Evolutionary conservation across 1,284 basidiomycete species (phyloP), one percentile per base, ranked within the genome.

Genomic region (Amylostereum areolatum): DNA sequence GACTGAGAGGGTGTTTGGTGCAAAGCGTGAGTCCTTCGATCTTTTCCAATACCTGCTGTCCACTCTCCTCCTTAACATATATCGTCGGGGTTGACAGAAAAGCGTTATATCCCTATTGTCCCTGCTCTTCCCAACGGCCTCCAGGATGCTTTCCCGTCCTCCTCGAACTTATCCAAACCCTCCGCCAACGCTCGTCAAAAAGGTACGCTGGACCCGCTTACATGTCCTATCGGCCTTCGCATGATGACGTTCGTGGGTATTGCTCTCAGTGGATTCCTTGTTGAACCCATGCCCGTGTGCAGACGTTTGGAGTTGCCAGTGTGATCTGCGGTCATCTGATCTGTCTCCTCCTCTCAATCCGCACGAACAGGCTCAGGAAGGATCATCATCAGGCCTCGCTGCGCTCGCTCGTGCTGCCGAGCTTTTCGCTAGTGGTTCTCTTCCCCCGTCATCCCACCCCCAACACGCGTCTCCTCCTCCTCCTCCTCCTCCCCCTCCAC

Each of bases 211-310:
- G 40, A 35, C 41, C 43, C 39, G 33, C 47, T 18, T 24, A 34
- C 43, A 29, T 37, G 45, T 39, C 35, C 9, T n/a, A 18, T 18
- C 18, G 18, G 18, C 18, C 18, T 18, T 18, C 18, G 18, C 18
- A 18, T 18, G 18, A 18, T 18, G 18, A 40, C 11, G 36, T 27
- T 31, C 28, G 37, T 43, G 30, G 11, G 39, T 12, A 49, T 49
- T 43, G 36, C 29, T 34, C 54, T 31, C 55, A 85, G 83, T 84
- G 45, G 73, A 79, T 50, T 70, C 78, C 4, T 65, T 84, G 18
- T 61, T 84, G 27, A 85, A 85, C 57, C 81, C 81, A 33, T 85
- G 83, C 61, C 69, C 68, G 42, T 85, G 83, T 63, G 68, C 66
- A 50, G 69, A 69, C 56, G 67, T 75, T 24, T 72, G 73, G 66